A percentile compares a stretch with the other conserved stretches of the same genome.
phyloP scores from a whole-genome alignment of 164 flowering plant genomes.

The Kingdonia uniflora region DNA sequence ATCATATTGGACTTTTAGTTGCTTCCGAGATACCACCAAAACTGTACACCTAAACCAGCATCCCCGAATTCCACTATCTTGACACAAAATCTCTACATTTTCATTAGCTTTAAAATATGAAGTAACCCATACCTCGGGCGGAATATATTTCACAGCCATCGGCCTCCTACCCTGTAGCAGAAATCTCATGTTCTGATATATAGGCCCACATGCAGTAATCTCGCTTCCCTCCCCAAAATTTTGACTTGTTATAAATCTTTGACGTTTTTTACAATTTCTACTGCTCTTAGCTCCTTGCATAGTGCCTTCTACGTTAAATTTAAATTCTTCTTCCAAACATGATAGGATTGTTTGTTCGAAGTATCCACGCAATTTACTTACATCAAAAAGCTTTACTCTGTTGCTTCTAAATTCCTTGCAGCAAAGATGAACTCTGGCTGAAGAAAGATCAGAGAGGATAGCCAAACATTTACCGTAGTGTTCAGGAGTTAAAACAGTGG shows the following conservation, averaged over 20 bases:
- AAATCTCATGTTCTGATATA: conserved; percentile 25
- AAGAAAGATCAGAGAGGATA: conserved; percentile 34
- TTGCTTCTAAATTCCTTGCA: conserved; percentile 62
- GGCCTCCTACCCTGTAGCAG: conserved; percentile 23
- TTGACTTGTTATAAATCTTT: conserved; percentile 17
- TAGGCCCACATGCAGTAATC: conserved; percentile 15
- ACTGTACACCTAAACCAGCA: conserved; percentile 93
- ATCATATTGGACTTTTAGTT: conserved; percentile 57
- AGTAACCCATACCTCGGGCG: conserved; percentile 11
- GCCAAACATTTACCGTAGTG: conserved; percentile 65
- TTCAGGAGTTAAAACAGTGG: conserved; percentile 72
- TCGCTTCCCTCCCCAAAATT: conserved; percentile 12
- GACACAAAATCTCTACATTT: conserved; percentile 71
- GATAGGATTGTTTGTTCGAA: conserved; percentile 64
- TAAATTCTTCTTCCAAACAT: conserved; percentile 49
- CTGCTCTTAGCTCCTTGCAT: conserved; percentile 46
- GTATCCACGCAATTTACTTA: conserved; percentile 78
- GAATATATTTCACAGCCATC: conserved; percentile 24
- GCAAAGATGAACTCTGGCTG: conserved; percentile 51
- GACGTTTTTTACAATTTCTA: conserved; percentile 39
- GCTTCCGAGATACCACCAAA: conserved; percentile 37
- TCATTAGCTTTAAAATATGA: conserved; percentile 38
- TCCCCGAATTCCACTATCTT: conserved; percentile 88
- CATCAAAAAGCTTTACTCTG: conserved; percentile 62
- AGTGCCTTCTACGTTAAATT: conserved; percentile 21